Conservation (phyloP, 192 early-diverging fungal genomes). For the Coemansia pectinata region DNA sequence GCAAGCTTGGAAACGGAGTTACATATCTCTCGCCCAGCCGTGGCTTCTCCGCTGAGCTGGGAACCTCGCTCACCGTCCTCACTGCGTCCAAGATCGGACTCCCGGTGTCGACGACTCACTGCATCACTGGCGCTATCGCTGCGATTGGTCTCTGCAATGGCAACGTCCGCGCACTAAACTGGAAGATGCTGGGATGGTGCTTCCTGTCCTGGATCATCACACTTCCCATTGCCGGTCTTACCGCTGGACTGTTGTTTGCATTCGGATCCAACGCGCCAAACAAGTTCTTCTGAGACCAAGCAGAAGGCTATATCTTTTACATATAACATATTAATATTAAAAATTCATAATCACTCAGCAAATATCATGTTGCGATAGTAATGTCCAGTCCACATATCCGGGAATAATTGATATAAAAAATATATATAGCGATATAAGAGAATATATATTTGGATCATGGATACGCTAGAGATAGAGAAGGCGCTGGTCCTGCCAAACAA, state of each 20-base stretch:
- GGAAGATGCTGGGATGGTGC: slow-evolving; percentile 67
- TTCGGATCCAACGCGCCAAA: slow-evolving; percentile 60
- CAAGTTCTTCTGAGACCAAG: slow-evolving; percentile 20
- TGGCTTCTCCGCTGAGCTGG: slow-evolving; percentile 79
- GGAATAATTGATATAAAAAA: too few species aligned
- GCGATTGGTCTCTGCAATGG: slow-evolving; percentile 76
- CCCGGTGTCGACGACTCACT: slow-evolving; percentile 84
- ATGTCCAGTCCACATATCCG: too few species aligned
- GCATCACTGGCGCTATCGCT: slow-evolving; percentile 76
- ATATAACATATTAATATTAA: not conserved
- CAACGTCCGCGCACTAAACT: slow-evolving; percentile 68
- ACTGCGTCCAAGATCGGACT: slow-evolving; percentile 77
- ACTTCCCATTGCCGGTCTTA: slow-evolving; percentile 67
- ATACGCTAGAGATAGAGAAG: not conserved
- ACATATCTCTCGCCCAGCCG: slow-evolving; percentile 80
- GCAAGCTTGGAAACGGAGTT: slow-evolving; percentile 78
- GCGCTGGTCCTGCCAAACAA: not conserved
- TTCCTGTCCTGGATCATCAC: slow-evolving; percentile 77
- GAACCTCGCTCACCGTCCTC: slow-evolving; percentile 73
- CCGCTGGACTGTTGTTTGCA: slow-evolving; percentile 68
- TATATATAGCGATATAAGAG: not conserved
- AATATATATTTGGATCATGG: not conserved
- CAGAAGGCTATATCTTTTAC: not conserved
- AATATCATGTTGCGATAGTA: not conserved
- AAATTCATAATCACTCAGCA: not conserved